These are phyloP conservation scores for Balakata baccata DNA, from an alignment of 345 rosid species.

Conservation along the genomic window DNA sequence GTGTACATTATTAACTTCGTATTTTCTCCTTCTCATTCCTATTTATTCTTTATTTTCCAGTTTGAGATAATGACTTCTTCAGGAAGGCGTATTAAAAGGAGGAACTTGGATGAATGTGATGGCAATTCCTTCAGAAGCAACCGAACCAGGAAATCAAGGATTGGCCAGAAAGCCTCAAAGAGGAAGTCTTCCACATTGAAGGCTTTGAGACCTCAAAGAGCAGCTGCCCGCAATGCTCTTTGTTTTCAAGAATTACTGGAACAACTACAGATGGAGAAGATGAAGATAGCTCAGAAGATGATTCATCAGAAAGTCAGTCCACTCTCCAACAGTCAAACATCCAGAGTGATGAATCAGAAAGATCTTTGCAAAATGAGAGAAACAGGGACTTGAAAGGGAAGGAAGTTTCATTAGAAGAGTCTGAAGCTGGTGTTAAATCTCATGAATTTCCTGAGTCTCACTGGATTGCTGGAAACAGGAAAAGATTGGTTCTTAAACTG, in stretches of 20 bases:
- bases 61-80: conserved; percentile 80
- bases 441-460: conserved; percentile 43
- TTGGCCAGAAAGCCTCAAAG: conserved; percentile 49
- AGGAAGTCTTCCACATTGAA: conserved; percentile 62
- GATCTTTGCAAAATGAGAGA: conserved; percentile 45
- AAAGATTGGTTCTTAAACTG: conserved; percentile 71
- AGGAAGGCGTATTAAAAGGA: conserved; percentile 88
- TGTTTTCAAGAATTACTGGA: conserved; percentile 82
- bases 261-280: conserved; percentile 70
- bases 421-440: conserved; percentile 40
- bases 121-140: conserved; percentile 47
- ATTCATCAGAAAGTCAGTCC: conserved; percentile 69
- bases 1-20: conserved; percentile 12
- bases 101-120: conserved; percentile 69
- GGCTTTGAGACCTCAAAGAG: conserved; percentile 84
- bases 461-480: conserved; percentile 51
- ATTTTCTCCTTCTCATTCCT: not conserved
- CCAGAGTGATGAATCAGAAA: conserved; percentile 65
- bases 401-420: conserved; percentile 46
- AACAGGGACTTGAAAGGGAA: conserved; percentile 70
- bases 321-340: conserved; percentile 49
- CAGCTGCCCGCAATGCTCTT: conserved; percentile 92
- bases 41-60: conserved; percentile 34
- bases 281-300: conserved; percentile 64
- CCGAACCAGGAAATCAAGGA: conserved; percentile 48